Percentiles rank a stretch among this genome's conserved stretches.
phyloP scores from a whole-genome alignment of 495 filamentous ascomycete genomes.

The Tuber melanosporum region DNA sequence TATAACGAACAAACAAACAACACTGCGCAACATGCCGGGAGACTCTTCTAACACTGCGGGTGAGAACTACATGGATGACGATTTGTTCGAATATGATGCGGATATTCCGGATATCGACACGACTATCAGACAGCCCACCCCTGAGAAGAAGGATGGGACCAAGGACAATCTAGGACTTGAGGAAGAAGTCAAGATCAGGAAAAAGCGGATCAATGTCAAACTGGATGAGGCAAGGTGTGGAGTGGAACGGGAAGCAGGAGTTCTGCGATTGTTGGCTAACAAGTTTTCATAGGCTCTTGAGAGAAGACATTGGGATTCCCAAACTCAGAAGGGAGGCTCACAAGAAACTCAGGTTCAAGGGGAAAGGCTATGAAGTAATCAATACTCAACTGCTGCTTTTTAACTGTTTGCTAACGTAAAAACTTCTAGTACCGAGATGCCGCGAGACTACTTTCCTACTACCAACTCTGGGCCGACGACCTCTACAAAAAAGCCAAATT shows the following conservation, averaged over 20 bases:
- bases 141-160: constrained; percentile 43
- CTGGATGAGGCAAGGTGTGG: constrained; percentile 71
- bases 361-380: constrained; percentile 85
- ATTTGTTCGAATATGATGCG: constrained; percentile 67
- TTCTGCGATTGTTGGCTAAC: constrained; percentile 9
- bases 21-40: constrained; percentile 17
- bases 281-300: constrained; percentile 56
- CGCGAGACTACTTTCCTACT: constrained; percentile 73
- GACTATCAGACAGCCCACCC: constrained; percentile 40
- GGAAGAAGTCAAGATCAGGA: constrained; percentile 73
- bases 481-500: constrained; percentile 94
- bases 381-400: constrained; percentile 1
- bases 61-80: constrained; percentile 46
- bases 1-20: neutral
- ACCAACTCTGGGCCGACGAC: constrained; percentile 95
- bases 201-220: constrained; percentile 67
- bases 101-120: constrained; percentile 48
- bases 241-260: neutral
- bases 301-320: constrained; percentile 66
- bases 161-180: constrained; percentile 63
- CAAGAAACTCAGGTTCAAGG: constrained; percentile 70
- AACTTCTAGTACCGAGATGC: constrained; percentile 70
- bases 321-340: constrained; percentile 67
- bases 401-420: constrained; percentile 13
- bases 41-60: constrained; percentile 22